Evolutionary conservation across 2,329 filamentous ascomycete species (phyloP).

Genomic region (Exophiala sp.): DNA sequence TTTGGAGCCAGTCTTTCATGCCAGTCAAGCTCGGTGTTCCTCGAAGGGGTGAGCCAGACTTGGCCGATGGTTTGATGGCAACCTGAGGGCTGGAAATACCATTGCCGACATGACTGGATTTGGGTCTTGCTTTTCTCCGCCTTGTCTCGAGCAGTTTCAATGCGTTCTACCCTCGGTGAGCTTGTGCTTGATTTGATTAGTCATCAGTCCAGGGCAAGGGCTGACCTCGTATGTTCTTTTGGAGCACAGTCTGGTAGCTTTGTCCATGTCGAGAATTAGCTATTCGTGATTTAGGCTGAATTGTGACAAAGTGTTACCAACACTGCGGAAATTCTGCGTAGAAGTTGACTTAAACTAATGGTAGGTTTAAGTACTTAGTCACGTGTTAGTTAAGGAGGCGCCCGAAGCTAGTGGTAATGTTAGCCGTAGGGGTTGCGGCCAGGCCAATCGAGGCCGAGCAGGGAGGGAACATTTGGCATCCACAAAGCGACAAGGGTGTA

Average conservation of each 20-base stretch:
- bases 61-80: neutral
- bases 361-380: too few species aligned
- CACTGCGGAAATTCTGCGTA: too few species aligned
- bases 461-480: too few species aligned
- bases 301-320: too few species aligned
- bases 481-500: too few species aligned
- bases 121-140: neutral
- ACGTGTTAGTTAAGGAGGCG: too few species aligned
- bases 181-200: neutral
- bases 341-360: too few species aligned
- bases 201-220: neutral
- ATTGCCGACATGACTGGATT: neutral
- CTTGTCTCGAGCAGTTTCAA: neutral
- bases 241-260: neutral
- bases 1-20: slow-evolving; percentile 3
- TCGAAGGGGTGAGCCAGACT: neutral
- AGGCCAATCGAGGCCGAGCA: too few species aligned
- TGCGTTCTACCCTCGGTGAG: neutral
- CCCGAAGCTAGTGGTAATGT: too few species aligned
- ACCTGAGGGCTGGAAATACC: neutral
- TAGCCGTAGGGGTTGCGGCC: too few species aligned
- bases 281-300: too few species aligned
- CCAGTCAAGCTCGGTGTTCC: slow-evolving; percentile 3
- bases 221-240: neutral
- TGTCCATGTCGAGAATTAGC: too few species aligned